These are phyloP conservation scores for Collariella sp. DNA, from an alignment of 495 filamentous ascomycete species.

Conservation along the genomic window DNA sequence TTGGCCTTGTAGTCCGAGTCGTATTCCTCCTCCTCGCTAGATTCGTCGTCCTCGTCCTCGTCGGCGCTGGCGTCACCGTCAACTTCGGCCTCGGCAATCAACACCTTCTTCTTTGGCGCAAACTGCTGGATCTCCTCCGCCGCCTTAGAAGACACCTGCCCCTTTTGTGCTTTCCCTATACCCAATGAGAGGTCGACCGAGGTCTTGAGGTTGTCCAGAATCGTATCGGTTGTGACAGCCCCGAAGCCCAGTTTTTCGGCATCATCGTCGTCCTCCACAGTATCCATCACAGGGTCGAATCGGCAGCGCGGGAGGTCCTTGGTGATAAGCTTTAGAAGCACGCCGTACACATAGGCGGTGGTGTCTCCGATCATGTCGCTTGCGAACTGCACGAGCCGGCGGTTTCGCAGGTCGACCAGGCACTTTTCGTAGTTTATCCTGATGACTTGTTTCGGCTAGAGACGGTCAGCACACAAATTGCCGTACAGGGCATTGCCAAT, in stretches of 20 bases:
- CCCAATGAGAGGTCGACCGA: conserved; percentile 38
- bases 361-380: conserved; percentile 50
- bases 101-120: conserved; percentile 36
- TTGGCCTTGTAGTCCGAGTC: conserved; percentile 27
- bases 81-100: conserved; percentile 31
- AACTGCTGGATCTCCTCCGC: conserved; percentile 35
- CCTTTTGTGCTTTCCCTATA: conserved; percentile 35
- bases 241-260: conserved; percentile 14
- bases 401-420: conserved; percentile 69
- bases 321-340: conserved; percentile 61
- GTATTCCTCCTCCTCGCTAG: conserved; percentile 28
- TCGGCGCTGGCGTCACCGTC: conserved; percentile 28
- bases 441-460: conserved; percentile 51
- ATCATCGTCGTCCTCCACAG: conserved; percentile 44
- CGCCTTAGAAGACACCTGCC: conserved; percentile 32
- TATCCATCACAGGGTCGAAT: conserved; percentile 42
- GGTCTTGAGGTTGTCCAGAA: conserved; percentile 36
- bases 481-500: neutral
- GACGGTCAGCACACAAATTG: conserved; percentile 20
- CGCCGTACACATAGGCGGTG: conserved; percentile 66
- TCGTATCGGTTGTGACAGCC: conserved; percentile 38
- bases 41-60: conserved; percentile 36
- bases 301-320: conserved; percentile 59
- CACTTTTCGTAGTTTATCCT: conserved; percentile 82
- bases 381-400: conserved; percentile 56